Conservation (phyloP, 2,329 filamentous ascomycete species). For the Aspergillus glaucus region DNA sequence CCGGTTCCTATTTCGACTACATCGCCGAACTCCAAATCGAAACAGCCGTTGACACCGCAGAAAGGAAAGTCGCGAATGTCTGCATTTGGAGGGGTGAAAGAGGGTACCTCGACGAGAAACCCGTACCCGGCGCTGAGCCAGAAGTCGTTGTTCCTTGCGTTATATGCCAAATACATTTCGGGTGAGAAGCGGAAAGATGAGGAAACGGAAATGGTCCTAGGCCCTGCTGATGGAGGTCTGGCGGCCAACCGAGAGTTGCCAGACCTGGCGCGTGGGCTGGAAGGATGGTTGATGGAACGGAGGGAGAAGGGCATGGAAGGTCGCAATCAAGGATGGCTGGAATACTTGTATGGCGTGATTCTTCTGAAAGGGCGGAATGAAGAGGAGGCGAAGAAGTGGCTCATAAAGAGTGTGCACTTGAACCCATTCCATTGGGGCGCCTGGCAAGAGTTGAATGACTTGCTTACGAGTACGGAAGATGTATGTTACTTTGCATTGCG, state of each 20-base stretch:
- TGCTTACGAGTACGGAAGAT: conserved; percentile 75
- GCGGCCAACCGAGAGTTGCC: conserved; percentile 80
- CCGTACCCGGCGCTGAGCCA: conserved; percentile 62
- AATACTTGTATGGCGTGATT: conserved; percentile 77
- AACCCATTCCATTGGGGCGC: conserved; percentile 97
- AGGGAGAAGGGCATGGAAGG: conserved; percentile 53
- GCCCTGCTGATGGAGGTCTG: conserved; percentile 79
- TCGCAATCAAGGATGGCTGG: conserved; percentile 82
- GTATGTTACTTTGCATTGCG: conserved; percentile 44
- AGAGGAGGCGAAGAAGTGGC: conserved; percentile 71
- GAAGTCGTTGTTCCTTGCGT: conserved; percentile 81
- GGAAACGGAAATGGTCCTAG: conserved; percentile 94
- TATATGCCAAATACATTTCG: conserved; percentile 88
- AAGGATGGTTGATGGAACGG: conserved; percentile 71
- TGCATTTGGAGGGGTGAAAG: conserved; percentile 31
- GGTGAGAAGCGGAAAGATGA: conserved; percentile 96
- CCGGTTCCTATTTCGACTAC: conserved; percentile 51
- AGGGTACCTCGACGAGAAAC: conserved; percentile 26
- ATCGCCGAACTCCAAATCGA: conserved; percentile 32
- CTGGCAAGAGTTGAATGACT: conserved; percentile 83
- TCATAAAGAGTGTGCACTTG: conserved; percentile 80
- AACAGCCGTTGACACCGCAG: conserved; percentile 36
- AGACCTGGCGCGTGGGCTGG: conserved; percentile 66
- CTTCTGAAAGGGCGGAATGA: conserved; percentile 88
- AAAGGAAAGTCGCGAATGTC: conserved; percentile 58